These are phyloP conservation scores for Globisporangium lucens DNA, from an alignment of 352 stramenopile genomes.

Conservation along the genomic window DNA sequence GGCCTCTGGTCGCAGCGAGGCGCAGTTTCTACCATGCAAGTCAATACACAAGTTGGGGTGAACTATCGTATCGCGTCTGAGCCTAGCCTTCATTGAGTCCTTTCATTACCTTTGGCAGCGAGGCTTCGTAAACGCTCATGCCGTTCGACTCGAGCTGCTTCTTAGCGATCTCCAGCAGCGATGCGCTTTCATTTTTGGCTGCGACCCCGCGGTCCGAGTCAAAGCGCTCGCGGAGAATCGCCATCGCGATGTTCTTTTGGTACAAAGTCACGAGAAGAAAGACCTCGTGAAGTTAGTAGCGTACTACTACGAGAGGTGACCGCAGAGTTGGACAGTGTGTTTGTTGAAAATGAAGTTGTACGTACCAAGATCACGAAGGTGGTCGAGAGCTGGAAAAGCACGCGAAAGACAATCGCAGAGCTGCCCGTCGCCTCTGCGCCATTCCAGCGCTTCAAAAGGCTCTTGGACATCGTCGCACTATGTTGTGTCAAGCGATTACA, in stretches of 20 bases:
- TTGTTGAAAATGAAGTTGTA: background rate
- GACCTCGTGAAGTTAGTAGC: no score
- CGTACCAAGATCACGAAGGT: conserved; percentile 44
- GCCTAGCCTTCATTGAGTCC: background rate
- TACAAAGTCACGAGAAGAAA: background rate
- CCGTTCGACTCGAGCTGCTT: conserved; percentile 48
- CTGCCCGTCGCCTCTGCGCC: background rate
- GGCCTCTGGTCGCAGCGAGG: conserved; percentile 25
- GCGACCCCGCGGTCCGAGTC: conserved; percentile 21
- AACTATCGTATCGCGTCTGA: background rate
- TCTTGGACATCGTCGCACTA: conserved; percentile 30
- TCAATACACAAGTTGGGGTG: background rate
- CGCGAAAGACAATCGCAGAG: conserved; percentile 23
- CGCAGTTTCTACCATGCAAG: conserved; percentile 37
- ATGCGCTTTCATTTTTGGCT: conserved; percentile 11
- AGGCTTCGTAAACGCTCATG: conserved; percentile 37
- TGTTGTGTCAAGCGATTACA: background rate
- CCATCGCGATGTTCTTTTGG: conserved; percentile 52
- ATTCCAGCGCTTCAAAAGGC: conserved; percentile 14
- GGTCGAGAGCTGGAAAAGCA: conserved; percentile 39
- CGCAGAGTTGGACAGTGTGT: background rate
- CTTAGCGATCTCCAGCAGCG: conserved; percentile 54
- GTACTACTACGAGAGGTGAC: background rate
- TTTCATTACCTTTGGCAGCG: conserved; percentile 36
- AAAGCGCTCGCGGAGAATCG: conserved; percentile 64